A percentile compares a stretch with the other conserved stretches of the same genome.
Evolutionary conservation across 2,329 filamentous ascomycete species (phyloP).

Genomic region (Colletotrichum brevisporum): DNA sequence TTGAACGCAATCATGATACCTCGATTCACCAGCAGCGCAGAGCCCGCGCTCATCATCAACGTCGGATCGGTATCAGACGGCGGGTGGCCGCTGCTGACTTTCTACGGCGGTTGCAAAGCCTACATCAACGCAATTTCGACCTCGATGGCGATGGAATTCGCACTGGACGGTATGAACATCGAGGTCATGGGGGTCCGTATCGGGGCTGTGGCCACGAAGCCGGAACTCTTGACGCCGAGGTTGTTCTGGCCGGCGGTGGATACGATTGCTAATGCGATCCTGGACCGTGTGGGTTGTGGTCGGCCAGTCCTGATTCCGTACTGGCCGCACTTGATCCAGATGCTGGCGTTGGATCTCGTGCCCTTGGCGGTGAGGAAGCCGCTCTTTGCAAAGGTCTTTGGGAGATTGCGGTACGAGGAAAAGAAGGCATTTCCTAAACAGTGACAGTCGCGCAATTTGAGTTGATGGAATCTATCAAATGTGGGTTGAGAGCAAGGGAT

Average conservation of each 20-base stretch:
- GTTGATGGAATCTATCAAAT: no score
- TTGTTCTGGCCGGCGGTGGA: conserved; percentile 31
- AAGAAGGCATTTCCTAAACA: conserved; percentile 24
- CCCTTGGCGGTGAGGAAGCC: conserved; percentile 22
- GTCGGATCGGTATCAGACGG: conserved; percentile 32
- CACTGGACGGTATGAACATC: conserved; percentile 26
- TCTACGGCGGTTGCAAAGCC: conserved; percentile 36
- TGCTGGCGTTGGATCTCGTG: conserved; percentile 16
- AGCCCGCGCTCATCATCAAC: conserved; percentile 37
- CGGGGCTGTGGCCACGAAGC: conserved; percentile 30
- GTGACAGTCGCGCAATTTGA: neutral
- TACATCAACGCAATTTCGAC: conserved; percentile 29
- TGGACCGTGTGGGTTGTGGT: conserved; percentile 36
- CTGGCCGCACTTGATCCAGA: conserved; percentile 29
- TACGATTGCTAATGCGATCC: conserved; percentile 31
- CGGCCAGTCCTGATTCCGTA: conserved; percentile 29
- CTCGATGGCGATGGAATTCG: conserved; percentile 23
- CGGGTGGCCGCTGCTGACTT: conserved; percentile 31
- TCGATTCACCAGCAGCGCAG: conserved; percentile 8
- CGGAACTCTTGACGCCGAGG: conserved; percentile 20
- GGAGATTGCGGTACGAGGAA: conserved; percentile 20
- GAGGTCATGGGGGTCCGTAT: conserved; percentile 33
- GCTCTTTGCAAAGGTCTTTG: conserved; percentile 7
- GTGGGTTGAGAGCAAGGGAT: no score
- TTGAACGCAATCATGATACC: conserved; percentile 26